These are phyloP conservation scores for Ustilago tritici DNA, from an alignment of 1,284 basidiomycete species.

Conservation along the genomic window DNA sequence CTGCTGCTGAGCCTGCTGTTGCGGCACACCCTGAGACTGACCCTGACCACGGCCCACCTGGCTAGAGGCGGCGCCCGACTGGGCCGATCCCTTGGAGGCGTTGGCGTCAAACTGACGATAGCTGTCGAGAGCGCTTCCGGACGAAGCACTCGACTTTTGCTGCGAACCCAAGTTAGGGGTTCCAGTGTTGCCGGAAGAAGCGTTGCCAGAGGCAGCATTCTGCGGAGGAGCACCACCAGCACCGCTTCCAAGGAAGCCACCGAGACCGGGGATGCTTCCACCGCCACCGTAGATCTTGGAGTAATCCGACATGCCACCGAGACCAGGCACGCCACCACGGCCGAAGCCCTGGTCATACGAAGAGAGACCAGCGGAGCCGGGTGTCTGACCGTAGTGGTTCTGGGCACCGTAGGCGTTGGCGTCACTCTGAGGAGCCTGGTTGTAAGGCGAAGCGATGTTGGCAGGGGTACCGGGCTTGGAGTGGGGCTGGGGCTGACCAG, in stretches of 20 bases:
- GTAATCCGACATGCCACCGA: slow-evolving; percentile 58
- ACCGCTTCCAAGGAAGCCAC: slow-evolving; percentile 55
- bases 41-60: slow-evolving; percentile 46
- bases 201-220: slow-evolving; percentile 34
- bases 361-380: slow-evolving; percentile 39
- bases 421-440: slow-evolving; percentile 49
- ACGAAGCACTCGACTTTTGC: slow-evolving; percentile 48
- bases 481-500: slow-evolving; percentile 60
- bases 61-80: slow-evolving; percentile 27
- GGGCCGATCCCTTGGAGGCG: slow-evolving; percentile 40
- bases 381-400: slow-evolving; percentile 57
- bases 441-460: slow-evolving; percentile 65
- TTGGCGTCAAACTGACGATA: slow-evolving; percentile 54
- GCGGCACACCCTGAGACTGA: slow-evolving; percentile 45
- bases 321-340: slow-evolving; percentile 50
- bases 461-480: slow-evolving; percentile 64
- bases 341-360: slow-evolving; percentile 67
- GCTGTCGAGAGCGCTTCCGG: slow-evolving; percentile 50
- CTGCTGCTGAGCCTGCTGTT: slow-evolving; percentile 49
- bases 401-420: slow-evolving; percentile 57
- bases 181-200: slow-evolving; percentile 40
- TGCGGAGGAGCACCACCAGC: slow-evolving; percentile 49
- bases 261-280: slow-evolving; percentile 55
- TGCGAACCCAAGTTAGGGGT: slow-evolving; percentile 54
- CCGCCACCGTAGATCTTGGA: slow-evolving; percentile 64